Evolutionary conservation across 2,329 filamentous ascomycete genomes (phyloP), one percentile per base, ranked within the genome.

Genomic region (Scedosporium boydii): DNA sequence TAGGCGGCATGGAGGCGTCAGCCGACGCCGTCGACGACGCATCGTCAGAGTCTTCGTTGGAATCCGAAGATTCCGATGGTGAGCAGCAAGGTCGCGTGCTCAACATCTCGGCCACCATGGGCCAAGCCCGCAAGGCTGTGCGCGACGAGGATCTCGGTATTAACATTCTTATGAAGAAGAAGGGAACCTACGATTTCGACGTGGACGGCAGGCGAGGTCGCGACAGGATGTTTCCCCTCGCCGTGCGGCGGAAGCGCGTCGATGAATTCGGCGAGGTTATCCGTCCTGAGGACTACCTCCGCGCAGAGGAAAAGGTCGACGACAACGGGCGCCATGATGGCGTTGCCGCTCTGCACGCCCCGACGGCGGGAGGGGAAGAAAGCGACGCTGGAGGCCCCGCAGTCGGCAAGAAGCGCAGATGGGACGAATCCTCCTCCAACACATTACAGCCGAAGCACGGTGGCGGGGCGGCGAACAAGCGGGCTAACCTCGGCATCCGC

Each of bases 251-350:
- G 69, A 89, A 87, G 71, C 87, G 91, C 59, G 85, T 83, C 34
- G 95, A 98, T 70, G 93, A 97, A 66, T 99, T 95, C 74, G 95
- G 95, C 63, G 95, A 99, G 66, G 77, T 96, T 16, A 97, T 99
- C 68, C 86, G 92, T 61, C 90, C 93, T 0, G 95, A 98, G 72
- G 95, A 99, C 66, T 99, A 93, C 71, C 82, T 97, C 1, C 85
- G 93, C 63, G 93, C 93, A 0, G 95, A 99, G 71, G 95, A 98
- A 74, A 87, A 91, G 63, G 91, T 96, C 63, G 83, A 86, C 18
- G 61, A 66, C 6, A 68, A 70, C 29, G 42, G 72, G 16, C 27
- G 27, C 27, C 27, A 29, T 29, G 27, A 29, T 29, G 27, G 29
- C 29, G 6, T 34, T 9, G 67, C 70, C 16, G 16, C 12, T 1